Base-by-base conservation (phyloP, 176 grass and related monocot genomes). In the Oryza meyeriana region DNA sequence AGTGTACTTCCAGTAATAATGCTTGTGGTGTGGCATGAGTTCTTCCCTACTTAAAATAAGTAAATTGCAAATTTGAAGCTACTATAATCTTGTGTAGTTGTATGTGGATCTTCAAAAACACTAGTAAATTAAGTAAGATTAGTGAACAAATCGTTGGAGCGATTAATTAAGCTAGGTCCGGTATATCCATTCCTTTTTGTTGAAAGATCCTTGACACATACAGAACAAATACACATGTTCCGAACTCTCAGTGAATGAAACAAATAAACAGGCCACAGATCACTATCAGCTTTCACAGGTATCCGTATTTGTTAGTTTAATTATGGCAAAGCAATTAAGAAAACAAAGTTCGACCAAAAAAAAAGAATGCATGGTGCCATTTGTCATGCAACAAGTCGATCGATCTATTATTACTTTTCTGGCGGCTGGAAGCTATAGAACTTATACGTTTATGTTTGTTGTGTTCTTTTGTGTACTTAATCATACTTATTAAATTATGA, bases 331-430 rank as follows among this genome's bases (percentile, higher is more conserved):
- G 57, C 8, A 63, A 27, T 47, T 47, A 47, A 47, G n/a, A n/a
- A n/a, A n/a, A n/a, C n/a, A n/a, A n/a, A n/a, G n/a, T n/a, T n/a
- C n/a, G n/a, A n/a, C n/a, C n/a, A n/a, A n/a, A n/a, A n/a, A n/a
- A n/a, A n/a, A n/a, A n/a, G 14, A 47, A 47, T 47, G 17, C 10
- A 78, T 31, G 59, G 25, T 78, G 75, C 36, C 59, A 78, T 78
- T 64, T 78, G 59, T 44, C 74, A 62, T 36, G 22, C 6, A 22
- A 47, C 44, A 47, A 47, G 44, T 47, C 0, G 14, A 47, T 47
- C 44, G 44, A 47, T 17, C 13, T 3, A 47, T 47, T 47, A 47
- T 47, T 47, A 47, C 16, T 47, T 47, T 47, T 47, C 4, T 47
- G 44, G 12, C 1, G 14, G 42, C 42, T 44, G 3, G 3, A 44